Conservation (phyloP, 108 stramenopile species). For the Cylindrotheca closterium region DNA sequence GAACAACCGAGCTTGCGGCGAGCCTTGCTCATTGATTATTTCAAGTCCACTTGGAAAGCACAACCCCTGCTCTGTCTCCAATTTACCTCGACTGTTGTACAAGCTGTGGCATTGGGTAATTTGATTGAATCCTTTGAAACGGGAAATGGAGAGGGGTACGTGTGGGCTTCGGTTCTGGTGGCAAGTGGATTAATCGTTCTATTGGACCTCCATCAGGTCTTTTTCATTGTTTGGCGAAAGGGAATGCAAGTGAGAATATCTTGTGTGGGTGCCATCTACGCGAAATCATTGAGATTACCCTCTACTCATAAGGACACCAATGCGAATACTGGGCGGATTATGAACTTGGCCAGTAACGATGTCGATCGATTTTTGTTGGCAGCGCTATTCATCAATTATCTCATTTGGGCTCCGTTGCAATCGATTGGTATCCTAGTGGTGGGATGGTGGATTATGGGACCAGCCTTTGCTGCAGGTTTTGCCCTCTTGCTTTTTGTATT, state of each 20-base stretch:
- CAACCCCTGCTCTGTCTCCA: slow-evolving; percentile 56
- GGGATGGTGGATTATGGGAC: slow-evolving; percentile 63
- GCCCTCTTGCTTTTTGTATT: slow-evolving; percentile 69
- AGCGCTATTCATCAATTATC: slow-evolving; percentile 62
- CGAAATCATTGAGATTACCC: slow-evolving; percentile 51
- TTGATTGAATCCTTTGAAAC: slow-evolving; percentile 68
- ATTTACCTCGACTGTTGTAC: slow-evolving; percentile 43
- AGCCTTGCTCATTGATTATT: slow-evolving; percentile 59
- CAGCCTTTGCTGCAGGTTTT: slow-evolving; percentile 82
- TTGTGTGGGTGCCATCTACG: slow-evolving; percentile 70
- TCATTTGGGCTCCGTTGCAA: slow-evolving; percentile 81
- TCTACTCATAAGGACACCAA: slow-evolving; percentile 20
- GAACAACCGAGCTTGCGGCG: slow-evolving; percentile 49
- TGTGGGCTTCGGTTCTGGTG: slow-evolving; percentile 58
- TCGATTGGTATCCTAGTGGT: slow-evolving; percentile 67
- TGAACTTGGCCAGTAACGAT: slow-evolving; percentile 86
- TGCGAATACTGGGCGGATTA: slow-evolving; percentile 62
- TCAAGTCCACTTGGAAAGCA: slow-evolving; percentile 55
- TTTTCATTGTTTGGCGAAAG: slow-evolving; percentile 45
- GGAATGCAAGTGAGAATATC: slow-evolving; percentile 70
- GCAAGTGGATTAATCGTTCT: slow-evolving; percentile 44
- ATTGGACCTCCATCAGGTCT: slow-evolving; percentile 55
- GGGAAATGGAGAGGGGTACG: slow-evolving; percentile 34
- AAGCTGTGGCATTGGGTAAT: slow-evolving; percentile 67
- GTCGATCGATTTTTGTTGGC: slow-evolving; percentile 81